Base-by-base conservation (phyloP, 2,329 filamentous ascomycete genomes). In the Claviceps sp. region DNA sequence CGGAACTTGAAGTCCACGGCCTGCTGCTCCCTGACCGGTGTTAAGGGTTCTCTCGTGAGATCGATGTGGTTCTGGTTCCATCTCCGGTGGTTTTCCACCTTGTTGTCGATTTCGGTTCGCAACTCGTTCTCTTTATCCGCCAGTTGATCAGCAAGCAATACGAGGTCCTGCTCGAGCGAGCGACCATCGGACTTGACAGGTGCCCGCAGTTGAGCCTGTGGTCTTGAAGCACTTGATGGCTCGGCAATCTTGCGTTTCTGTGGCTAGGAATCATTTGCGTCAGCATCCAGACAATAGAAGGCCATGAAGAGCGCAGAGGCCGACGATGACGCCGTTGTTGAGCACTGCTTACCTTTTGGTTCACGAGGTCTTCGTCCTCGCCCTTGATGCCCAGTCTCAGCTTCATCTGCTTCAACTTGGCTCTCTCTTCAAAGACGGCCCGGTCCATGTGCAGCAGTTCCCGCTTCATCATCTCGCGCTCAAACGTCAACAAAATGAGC, bases 51-150 rank as follows among this genome's bases (percentile, higher is more conserved):
- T 71, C 84, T 82, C 55, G 91, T 96, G 64, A 89, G 77, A 70
- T 97, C 90, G 61, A 94, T 79, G 72, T 88, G 89, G 63, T 87
- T 85, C 60, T 87, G 78, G 69, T 96, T 96, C 89, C 91, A 96
- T 65, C 86, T 83, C 60, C 85, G 81, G 70, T 96, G 91, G 68
- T 93, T 91, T 61, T 85, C 78, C 51, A 94, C 82, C 68, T 94
- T 91, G 60, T 81, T 81, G 66, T 94, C 87, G 65, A 97, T 88
- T 62, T 94, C 89, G 57, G 77, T 76, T 56, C 85, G 78, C 59
- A 96, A 82, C 60, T 87, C 81, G 59, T 86, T 89, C 59, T 91
- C 85, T 67, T 87, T 88, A 67, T 95, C 87, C 44, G 82, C 81
- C 52, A 85, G 76, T 60, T 88, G 79, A 61, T 95, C 88, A 55